Conservation (phyloP, 192 early-diverging fungal species). For the Funneliformis mosseae region DNA sequence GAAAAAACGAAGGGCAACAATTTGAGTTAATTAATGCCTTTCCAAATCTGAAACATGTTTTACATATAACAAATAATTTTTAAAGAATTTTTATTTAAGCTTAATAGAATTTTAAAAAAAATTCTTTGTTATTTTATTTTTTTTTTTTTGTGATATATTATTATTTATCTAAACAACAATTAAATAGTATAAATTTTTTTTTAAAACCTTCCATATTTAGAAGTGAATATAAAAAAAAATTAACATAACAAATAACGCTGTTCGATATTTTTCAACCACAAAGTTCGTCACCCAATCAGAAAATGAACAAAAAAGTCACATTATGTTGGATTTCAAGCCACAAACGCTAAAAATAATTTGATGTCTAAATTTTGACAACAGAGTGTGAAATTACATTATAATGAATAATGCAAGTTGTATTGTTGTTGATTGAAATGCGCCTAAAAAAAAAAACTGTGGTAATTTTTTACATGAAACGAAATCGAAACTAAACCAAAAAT, state of each 20-base stretch:
- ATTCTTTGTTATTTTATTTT: not conserved
- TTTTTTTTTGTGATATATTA: too few relatives aligned
- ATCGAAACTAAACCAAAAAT: too few relatives aligned
- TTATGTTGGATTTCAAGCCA: not conserved
- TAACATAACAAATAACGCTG: too few relatives aligned
- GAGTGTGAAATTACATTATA: not conserved
- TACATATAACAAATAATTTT: not conserved
- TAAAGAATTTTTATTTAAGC: not conserved
- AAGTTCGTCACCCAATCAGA: too few relatives aligned
- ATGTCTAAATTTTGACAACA: not conserved
- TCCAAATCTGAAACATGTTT: not conserved
- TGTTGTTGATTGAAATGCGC: not conserved
- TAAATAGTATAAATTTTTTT: too few relatives aligned
- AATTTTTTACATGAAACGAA: not conserved
- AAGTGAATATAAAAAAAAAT: not conserved
- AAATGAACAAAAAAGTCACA: too few relatives aligned
- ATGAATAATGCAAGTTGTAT: not conserved
- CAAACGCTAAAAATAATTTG: not conserved
- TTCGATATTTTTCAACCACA: too few relatives aligned
- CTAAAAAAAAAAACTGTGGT: not conserved
- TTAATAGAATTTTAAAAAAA: not conserved
- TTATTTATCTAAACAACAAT: too few relatives aligned
- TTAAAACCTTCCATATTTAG: not conserved
- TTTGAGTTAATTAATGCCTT: not conserved
- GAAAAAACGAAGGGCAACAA: not conserved